Percentiles rank a stretch among this genome's conserved stretches.
phyloP scores from a whole-genome alignment of 208 protist species.

The Acanthamoeba sp. region DNA sequence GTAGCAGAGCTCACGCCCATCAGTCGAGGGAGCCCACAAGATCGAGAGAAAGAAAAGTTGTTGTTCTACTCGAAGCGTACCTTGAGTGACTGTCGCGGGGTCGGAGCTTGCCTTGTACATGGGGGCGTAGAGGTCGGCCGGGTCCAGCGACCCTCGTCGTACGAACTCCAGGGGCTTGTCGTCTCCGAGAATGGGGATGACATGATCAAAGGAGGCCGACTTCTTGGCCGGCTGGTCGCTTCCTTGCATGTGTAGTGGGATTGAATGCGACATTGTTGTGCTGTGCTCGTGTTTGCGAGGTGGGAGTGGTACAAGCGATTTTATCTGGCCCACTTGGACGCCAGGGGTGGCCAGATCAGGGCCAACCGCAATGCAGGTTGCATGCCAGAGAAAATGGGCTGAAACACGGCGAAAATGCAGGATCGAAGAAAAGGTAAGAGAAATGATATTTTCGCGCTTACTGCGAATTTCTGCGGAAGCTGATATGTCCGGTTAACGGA shows the following conservation, averaged over 20 bases:
- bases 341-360: background rate
- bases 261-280: background rate
- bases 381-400: background rate
- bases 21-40: too few species aligned
- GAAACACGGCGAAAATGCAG: background rate
- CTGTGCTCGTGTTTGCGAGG: background rate
- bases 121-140: constrained; percentile 15
- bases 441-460: background rate
- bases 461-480: background rate
- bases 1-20: too few species aligned
- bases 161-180: constrained; percentile 10
- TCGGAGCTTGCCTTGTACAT: constrained; percentile 1
- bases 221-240: constrained; percentile 13
- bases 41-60: background rate
- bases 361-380: background rate
- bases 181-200: background rate
- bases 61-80: background rate
- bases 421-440: background rate
- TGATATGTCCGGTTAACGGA: background rate
- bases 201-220: background rate
- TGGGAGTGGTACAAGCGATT: too few species aligned
- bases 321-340: too few species aligned
- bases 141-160: background rate
- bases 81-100: background rate
- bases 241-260: background rate